Base-by-base conservation (phyloP, 2,329 filamentous ascomycete species). In the Ampelomyces quisqualis region DNA sequence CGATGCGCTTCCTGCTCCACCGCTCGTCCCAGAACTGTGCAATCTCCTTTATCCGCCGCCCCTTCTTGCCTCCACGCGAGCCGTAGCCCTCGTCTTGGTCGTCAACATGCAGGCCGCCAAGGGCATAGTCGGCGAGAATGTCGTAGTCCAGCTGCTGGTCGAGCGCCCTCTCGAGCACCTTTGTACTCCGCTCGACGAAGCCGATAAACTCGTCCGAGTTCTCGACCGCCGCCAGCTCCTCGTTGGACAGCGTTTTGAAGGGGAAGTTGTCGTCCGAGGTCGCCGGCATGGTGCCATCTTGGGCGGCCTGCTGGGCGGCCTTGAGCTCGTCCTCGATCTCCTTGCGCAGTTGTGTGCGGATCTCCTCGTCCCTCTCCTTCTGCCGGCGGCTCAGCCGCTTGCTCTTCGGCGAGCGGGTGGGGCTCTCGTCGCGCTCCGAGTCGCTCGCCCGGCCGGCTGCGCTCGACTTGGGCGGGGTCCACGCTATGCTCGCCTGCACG, bases 1-100 rank as follows among this genome's bases (percentile, higher is more conserved):
- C 86, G 86, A 96, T 96, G 52, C 90, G 85, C 73, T 96, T 95
- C 75, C 94, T 95, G 62, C 89, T 95, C 87, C 91, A 96, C 65
- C 90, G 81, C 47, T 95, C 87, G 62, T 96, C 90, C 70, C 88
- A 95, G 69, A 97, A 96, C 60, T 96, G 91, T 23, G 86, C 84
- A 34, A 95, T 77, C 69, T 98, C 90, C 66, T 88, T 91, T 57
- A 94, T 81, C 51, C 86, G 80, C 53, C 87, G 77, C 27, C 85
- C 82, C 35, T 84, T 85, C 50, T 85, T 85, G 3, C 84, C 85
- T 21, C 81, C 79, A 2, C 79, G 81, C 44, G 85, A 85, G 11
- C 85, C 85, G 35, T 80, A 78, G 17, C 80, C 73, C 31, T 88
- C 84, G 53, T 89, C 90, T 41, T 94, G 88, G 34, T 94, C 90